Base-by-base conservation (phyloP, 2,329 filamentous ascomycete species). In the Colletotrichum sp. region DNA sequence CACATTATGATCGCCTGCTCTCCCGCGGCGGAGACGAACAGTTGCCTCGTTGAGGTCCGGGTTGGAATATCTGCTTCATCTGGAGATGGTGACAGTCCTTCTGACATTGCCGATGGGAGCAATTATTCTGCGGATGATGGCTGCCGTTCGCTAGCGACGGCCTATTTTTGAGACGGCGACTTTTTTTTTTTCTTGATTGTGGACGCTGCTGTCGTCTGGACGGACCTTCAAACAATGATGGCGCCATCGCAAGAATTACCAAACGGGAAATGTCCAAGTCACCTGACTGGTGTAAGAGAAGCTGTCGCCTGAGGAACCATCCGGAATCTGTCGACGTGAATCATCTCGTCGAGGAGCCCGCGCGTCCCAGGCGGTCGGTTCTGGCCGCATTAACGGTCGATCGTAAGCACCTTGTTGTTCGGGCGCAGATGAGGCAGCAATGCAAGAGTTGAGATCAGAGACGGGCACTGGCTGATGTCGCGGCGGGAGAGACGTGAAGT, bases 331-430 rank as follows among this genome's bases (percentile, higher is more conserved):
- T 70, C 39, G 55, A 32, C 44, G 10, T 36, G 36, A 52, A 32
- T 67, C 36, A 30, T 72, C 34, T 24, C 39, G 30, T 36, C n/a
- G 32, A 68, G 24, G 12, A 63, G 39, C 28, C 52, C 18, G 59
- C 69, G 52, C 68, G 55, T 75, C 39, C 63, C 68, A 70, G 16
- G 18, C 39, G 26, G 52, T 62, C 24, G 57, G 28, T 36, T 24
- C 13, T 68, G 55, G 64, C n/a, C 55, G 68, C 69, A 72, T 63
- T 24, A 72, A 39, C 60, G 64, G 67, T 57, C 67, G 44, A 70
- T 70, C 68, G 7, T 59, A 24, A 39, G 26, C 30, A 48, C 24
- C 12, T 18, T 22, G 26, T 68, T 28, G 44, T 66, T 68, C 55
- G 55, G 63, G 63, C 24, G 55, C 62, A 32, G 32, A 22, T 60